phyloP scores from a whole-genome alignment of 2,329 filamentous ascomycete genomes.

The Chalaropsis thielavioides region DNA sequence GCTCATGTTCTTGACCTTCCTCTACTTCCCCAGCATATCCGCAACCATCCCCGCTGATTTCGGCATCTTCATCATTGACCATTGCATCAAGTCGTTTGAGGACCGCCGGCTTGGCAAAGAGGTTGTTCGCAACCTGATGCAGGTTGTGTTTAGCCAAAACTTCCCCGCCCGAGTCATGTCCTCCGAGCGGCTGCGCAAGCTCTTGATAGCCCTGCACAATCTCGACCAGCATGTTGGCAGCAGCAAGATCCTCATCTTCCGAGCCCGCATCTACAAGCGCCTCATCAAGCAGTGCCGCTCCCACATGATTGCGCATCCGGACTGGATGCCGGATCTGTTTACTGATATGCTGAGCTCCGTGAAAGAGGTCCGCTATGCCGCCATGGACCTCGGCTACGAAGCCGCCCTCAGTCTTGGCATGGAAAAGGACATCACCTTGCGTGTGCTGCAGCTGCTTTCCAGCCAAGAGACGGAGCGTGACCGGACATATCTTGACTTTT shows the following conservation, averaged over 20 bases:
- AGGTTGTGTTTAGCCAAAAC: slow-evolving; percentile 64
- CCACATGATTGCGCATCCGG: slow-evolving; percentile 54
- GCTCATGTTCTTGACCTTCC: slow-evolving; percentile 60
- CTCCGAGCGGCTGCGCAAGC: slow-evolving; percentile 49
- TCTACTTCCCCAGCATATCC: slow-evolving; percentile 58
- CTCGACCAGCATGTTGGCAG: slow-evolving; percentile 62
- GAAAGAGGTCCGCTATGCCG: slow-evolving; percentile 60
- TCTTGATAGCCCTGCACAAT: slow-evolving; percentile 55
- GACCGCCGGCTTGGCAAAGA: slow-evolving; percentile 58
- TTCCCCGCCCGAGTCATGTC: slow-evolving; percentile 66
- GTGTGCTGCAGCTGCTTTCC: slow-evolving; percentile 45
- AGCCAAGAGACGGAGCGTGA: slow-evolving; percentile 29
- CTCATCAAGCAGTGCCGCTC: slow-evolving; percentile 56
- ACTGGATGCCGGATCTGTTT: slow-evolving; percentile 75
- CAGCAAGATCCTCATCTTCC: slow-evolving; percentile 64
- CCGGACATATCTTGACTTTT: slow-evolving; percentile 53
- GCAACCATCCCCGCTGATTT: slow-evolving; percentile 64
- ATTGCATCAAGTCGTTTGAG: slow-evolving; percentile 59
- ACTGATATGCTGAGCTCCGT: slow-evolving; percentile 66
- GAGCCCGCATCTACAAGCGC: slow-evolving; percentile 64
- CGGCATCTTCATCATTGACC: slow-evolving; percentile 63
- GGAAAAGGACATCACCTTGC: slow-evolving; percentile 52
- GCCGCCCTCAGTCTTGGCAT: slow-evolving; percentile 55
- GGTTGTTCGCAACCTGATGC: slow-evolving; percentile 63
- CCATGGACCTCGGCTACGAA: slow-evolving; percentile 59